Evolutionary conservation across 176 grass and related monocot genomes (phyloP), one percentile per base, ranked within the genome.

Genomic region (Elymus sibiricus): DNA sequence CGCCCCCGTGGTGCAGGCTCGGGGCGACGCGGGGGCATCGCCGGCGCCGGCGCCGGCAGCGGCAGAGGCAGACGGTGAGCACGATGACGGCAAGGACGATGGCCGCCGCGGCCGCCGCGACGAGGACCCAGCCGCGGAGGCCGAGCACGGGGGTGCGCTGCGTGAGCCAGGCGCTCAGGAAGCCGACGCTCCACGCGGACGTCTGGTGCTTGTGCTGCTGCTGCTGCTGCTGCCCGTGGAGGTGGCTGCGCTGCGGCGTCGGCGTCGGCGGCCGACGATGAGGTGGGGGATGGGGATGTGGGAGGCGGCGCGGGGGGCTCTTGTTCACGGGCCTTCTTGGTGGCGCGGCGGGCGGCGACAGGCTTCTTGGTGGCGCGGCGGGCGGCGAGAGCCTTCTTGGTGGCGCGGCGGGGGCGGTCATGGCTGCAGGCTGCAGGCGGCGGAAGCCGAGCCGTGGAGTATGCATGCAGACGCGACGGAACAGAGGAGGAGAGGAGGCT

Each of bases 61-160:
- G 56, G 90, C 92, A 91, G 60, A 89, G 82, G 83, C 87, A 91
- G 47, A 84, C 51, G 65, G 78, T 28, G 76, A 98, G 34, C 63
- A 88, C 59, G 74, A 95, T 82, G 3, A 89, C 44, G 0, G 84
- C 78, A 77, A 95, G 56, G 5, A 86, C 55, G 61, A 76, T 29
- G 53, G 53, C 88, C n/a, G 91, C 90, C 26, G 75, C 91, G 38
- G 16, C 84, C 10, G 70, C 85, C 42, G 83, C 96, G 61, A 86
- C 61, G 61, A 95, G 76, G 56, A 98, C 90, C 91, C 93, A 95
- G 40, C 70, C 80, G 53, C 81, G 85, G 14, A 98, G 91, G 77
- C 96, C 96, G 37, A 98, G 93, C 14, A 98, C 78, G n/a, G 91
- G 85, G 61, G 91, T 98, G 68, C 86, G 89, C 42, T 92, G 86